These are phyloP conservation scores for Cladosporium sp. DNA, from an alignment of 2,329 filamentous ascomycete genomes.

Conservation along the genomic window DNA sequence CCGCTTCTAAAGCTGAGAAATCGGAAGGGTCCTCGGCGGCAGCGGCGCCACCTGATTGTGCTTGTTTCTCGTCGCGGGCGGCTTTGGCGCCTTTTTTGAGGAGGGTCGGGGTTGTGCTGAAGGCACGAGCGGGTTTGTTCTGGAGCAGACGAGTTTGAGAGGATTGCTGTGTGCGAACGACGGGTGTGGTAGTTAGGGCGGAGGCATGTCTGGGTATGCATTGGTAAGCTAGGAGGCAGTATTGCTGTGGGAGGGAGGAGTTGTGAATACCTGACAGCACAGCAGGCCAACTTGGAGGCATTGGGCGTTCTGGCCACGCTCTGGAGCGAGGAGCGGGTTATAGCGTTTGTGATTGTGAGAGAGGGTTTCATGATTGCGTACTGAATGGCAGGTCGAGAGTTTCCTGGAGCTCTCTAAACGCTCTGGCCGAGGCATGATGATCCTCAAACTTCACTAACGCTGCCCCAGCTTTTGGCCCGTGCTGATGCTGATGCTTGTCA, in stretches of 20 bases:
- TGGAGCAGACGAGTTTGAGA: too few species aligned
- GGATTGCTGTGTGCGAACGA: neutral
- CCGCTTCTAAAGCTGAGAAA: conserved; percentile 53
- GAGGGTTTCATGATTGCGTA: neutral
- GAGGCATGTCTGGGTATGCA: neutral
- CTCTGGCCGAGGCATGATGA: neutral
- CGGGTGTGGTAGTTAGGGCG: neutral
- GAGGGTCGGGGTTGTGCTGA: conserved; percentile 40
- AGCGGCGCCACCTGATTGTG: neutral
- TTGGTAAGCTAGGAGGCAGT: neutral
- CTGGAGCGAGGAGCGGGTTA: neutral
- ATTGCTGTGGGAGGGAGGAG: neutral
- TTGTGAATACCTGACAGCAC: neutral
- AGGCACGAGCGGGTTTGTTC: conserved; percentile 25
- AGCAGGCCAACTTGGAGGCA: neutral
- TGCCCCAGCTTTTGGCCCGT: neutral
- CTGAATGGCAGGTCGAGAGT: neutral
- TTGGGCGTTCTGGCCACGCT: neutral
- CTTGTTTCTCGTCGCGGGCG: conserved; percentile 32
- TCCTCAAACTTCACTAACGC: neutral
- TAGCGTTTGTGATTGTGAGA: neutral
- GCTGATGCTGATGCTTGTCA: too few species aligned
- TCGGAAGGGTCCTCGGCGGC: conserved; percentile 54
- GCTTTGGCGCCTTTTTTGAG: conserved; percentile 54
- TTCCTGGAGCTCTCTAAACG: neutral